Percentiles rank a stretch among this genome's conserved stretches.
These are phyloP conservation scores for Speleostelium caveatum DNA, from an alignment of 78 protist species.

Conservation along the genomic window DNA sequence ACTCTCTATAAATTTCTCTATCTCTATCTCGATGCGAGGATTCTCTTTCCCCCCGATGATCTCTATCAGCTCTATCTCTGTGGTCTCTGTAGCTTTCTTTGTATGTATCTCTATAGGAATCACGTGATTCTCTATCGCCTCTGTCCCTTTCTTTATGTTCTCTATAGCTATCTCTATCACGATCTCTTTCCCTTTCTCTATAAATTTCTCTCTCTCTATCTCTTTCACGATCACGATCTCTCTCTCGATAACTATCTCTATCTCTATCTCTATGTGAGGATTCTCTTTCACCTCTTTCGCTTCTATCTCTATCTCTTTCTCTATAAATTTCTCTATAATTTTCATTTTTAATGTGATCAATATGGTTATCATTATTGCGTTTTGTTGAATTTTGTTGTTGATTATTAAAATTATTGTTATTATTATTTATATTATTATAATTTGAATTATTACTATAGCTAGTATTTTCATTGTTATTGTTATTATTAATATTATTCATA, in stretches of 20 bases:
- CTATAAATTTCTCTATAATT: not conserved
- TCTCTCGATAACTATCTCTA: not conserved
- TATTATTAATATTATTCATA: not conserved
- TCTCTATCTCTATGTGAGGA: not conserved
- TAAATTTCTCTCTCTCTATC: not conserved
- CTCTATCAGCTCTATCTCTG: not conserved
- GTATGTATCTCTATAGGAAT: not conserved
- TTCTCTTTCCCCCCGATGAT: not conserved
- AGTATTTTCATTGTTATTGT: not conserved
- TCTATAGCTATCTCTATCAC: not conserved
- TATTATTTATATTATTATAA: not conserved
- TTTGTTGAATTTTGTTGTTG: not conserved
- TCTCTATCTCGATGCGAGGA: not conserved
- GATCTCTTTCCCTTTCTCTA: not conserved
- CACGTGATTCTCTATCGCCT: no score
- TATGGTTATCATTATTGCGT: not conserved
- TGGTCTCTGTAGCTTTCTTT: not conserved
- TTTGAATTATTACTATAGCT: not conserved
- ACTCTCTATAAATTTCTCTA: not conserved
- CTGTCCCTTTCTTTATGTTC: not conserved
- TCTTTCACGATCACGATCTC: not conserved
- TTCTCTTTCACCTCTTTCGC: not conserved
- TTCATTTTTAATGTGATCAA: not conserved
- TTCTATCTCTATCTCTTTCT: not conserved
- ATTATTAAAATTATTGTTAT: not conserved